A percentile compares a stretch with the other conserved stretches of the same genome.
These are phyloP conservation scores for Daldinia grandis DNA, from an alignment of 495 filamentous ascomycete genomes.

Conservation along the genomic window DNA sequence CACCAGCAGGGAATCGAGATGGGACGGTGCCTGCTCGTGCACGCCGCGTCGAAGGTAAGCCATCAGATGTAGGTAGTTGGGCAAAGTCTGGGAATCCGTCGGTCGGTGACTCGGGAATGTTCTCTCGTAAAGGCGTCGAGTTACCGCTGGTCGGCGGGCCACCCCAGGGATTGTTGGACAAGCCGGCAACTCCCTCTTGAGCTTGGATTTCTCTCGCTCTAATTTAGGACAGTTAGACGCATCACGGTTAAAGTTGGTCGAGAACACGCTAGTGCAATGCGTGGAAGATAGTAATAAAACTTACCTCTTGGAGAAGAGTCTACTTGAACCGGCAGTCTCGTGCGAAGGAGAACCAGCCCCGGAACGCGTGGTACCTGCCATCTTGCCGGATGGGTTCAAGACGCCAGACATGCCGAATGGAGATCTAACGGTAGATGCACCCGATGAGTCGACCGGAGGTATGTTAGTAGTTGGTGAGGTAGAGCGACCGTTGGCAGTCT, in stretches of 20 bases:
- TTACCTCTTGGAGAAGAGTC: conserved; percentile 92
- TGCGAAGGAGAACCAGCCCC: conserved; percentile 98
- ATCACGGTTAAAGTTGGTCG: conserved; percentile 3
- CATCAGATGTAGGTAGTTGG: conserved; percentile 66
- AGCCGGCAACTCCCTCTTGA: conserved; percentile 78
- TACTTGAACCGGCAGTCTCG: conserved; percentile 74
- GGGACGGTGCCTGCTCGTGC: conserved; percentile 96
- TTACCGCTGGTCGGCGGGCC: conserved; percentile 90
- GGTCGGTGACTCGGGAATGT: conserved; percentile 95
- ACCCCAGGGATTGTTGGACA: conserved; percentile 89
- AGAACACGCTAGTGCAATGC: background rate
- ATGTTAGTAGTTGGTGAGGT: conserved; percentile 86
- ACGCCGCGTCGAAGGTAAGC: conserved; percentile 66
- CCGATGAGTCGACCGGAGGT: conserved; percentile 83
- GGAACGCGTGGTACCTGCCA: conserved; percentile 78
- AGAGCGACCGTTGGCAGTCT: conserved; percentile 68
- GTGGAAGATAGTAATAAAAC: conserved; percentile 38
- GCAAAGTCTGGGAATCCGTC: conserved; percentile 94
- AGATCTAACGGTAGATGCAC: conserved; percentile 72
- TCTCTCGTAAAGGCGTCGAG: conserved; percentile 95
- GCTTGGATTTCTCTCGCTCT: conserved; percentile 97
- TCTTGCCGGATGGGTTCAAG: conserved; percentile 69
- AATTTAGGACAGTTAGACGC: conserved; percentile 30
- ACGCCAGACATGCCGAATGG: conserved; percentile 75
- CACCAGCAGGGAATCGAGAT: conserved; percentile 83